Evolutionary conservation across 805 yeast genomes (phyloP).

Genomic region (Wickerhamomyces pijperi): DNA sequence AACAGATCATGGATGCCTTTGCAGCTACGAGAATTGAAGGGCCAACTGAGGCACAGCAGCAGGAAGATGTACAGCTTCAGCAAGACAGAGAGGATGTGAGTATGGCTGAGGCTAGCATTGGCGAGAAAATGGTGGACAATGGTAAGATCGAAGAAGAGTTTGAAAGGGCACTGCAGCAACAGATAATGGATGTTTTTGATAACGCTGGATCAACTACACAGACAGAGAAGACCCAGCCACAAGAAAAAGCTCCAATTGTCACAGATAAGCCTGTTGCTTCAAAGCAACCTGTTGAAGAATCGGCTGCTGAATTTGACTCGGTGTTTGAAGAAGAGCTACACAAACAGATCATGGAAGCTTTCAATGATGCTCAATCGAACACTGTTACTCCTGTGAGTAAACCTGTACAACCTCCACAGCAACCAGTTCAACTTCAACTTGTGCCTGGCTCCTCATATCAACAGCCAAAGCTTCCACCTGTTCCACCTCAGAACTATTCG

Average conservation of each 20-base stretch:
- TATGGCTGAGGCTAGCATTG: neutral
- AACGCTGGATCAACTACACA: slow-evolving; percentile 2
- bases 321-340: slow-evolving; percentile 14
- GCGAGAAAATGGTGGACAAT: neutral
- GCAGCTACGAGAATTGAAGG: no score
- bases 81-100: neutral
- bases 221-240: no score
- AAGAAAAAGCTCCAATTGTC: no score
- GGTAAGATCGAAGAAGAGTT: slow-evolving; percentile 2
- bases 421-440: neutral
- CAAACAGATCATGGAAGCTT: slow-evolving; percentile 15
- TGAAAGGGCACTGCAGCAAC: slow-evolving; percentile 13
- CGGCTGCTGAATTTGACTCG: slow-evolving; percentile 2
- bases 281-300: neutral
- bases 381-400: slow-evolving; percentile 6
- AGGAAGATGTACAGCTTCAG: neutral
- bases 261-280: no score
- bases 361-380: slow-evolving; percentile 12
- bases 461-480: no score
- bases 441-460: neutral
- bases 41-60: neutral
- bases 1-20: slow-evolving; percentile 11
- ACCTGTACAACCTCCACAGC: neutral
- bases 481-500: no score
- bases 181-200: slow-evolving; percentile 15